Evolutionary conservation across 2,329 filamentous ascomycete genomes (phyloP).

Genomic region (Sporothrix inflata): DNA sequence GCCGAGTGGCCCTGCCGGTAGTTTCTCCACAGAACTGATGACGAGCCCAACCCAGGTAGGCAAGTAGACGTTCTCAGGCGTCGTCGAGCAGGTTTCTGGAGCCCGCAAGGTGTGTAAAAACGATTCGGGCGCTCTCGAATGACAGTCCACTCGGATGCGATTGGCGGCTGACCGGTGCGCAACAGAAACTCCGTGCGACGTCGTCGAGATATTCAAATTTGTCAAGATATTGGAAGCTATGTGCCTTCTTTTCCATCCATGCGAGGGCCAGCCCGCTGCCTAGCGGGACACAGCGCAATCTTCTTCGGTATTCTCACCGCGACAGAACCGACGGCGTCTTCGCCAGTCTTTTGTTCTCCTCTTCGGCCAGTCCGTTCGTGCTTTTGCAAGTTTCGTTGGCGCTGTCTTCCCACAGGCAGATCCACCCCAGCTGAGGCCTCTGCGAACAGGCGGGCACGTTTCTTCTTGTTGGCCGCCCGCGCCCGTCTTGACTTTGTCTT

Average conservation of each 20-base stretch:
- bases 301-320: not conserved
- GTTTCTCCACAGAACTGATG: not conserved
- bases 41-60: slow-evolving; percentile 1
- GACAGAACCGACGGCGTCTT: not conserved
- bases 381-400: not conserved
- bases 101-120: slow-evolving; percentile 7
- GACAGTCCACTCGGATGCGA: not conserved
- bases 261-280: not conserved
- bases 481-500: not conserved
- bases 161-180: not conserved
- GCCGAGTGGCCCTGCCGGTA: not conserved
- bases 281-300: not conserved
- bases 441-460: not conserved
- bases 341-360: not conserved
- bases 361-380: not conserved
- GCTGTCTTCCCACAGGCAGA: not conserved
- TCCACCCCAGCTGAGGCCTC: not conserved
- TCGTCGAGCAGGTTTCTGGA: not conserved
- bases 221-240: not conserved
- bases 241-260: not conserved
- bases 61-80: not conserved
- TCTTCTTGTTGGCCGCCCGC: not conserved
- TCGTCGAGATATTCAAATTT: too few relatives aligned
- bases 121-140: not conserved
- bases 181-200: not conserved